A percentile compares a stretch with the other conserved stretches of the same genome.
Conservation (phyloP, 805 yeast genomes). For the Ogataea philodendri region DNA sequence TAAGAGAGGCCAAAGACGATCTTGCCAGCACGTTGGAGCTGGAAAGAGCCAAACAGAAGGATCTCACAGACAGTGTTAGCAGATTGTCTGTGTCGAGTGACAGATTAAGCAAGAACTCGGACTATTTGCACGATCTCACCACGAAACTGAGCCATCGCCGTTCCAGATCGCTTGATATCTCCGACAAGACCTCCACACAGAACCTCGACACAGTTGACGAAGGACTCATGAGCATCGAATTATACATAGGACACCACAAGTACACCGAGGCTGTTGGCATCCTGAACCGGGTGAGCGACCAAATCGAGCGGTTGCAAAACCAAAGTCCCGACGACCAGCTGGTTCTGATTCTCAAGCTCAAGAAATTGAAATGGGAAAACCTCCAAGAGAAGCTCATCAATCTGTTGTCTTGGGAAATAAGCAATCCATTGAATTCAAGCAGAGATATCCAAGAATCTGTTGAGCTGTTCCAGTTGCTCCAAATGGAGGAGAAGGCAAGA, state of each 20-base stretch:
- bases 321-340: constrained; percentile 22
- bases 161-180: constrained; percentile 48
- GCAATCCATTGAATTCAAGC: constrained; percentile 20
- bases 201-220: constrained; percentile 41
- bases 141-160: constrained; percentile 57
- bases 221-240: constrained; percentile 48
- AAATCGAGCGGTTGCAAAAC: constrained; percentile 17
- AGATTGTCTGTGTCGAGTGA: constrained; percentile 34
- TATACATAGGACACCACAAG: constrained; percentile 46
- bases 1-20: constrained; percentile 61
- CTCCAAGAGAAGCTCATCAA: constrained; percentile 22
- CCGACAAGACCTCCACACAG: constrained; percentile 22
- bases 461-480: constrained; percentile 37
- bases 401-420: constrained; percentile 24
- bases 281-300: constrained; percentile 25
- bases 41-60: constrained; percentile 44
- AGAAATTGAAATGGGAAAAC: constrained; percentile 27
- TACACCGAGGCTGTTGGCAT: constrained; percentile 42
- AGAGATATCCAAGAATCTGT: constrained; percentile 23
- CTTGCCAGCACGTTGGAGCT: constrained; percentile 52
- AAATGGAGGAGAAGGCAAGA: constrained; percentile 47
- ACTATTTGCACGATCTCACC: constrained; percentile 55
- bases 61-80: constrained; percentile 44
- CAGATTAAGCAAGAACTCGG: constrained; percentile 32
- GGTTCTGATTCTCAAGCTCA: constrained; percentile 14